Evolutionary conservation across 163 green algal genomes (phyloP), one percentile per base, ranked within the genome.

Genomic region (Prototheca wickerhamii): DNA sequence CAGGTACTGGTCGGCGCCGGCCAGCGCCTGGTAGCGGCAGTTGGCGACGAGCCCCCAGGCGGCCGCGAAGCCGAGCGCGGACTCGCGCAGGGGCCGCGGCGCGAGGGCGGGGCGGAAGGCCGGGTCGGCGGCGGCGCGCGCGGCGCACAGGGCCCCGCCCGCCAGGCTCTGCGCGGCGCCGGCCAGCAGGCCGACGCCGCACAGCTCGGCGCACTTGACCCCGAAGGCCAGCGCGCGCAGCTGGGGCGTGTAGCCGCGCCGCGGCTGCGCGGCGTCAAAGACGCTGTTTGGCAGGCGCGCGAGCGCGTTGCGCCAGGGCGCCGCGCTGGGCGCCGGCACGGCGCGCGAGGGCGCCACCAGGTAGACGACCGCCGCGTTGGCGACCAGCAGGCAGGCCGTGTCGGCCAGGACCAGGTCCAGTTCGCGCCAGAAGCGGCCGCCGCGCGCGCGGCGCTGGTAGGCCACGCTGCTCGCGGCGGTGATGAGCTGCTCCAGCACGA

Each of bases 321-420:
- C 28, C 4, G 33, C 54, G 3, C 4, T 40, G 42, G 18, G 31
- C 18, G 8, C 34, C n/a, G n/a, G 35, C 28, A 37, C 31, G 6
- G n/a, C 31, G 37, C 84, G 77, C 25, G 67, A 84, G 28, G 89
- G 91, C 5, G 91, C 79, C 40, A 95, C 63, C 37, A 91, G 73
- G 87, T 88, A 97, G 8, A 95, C 83, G 21, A 89, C 78, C 15
- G 83, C 76, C 2, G 74, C 78, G 51, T 89, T 95, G 35, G 86
- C 83, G 31, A 78, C 81, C 1, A 77, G 77, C 57, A 97, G 76
- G 44, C 82, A 84, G 0, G 92, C 26, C 10, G 85, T 86, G 81
- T 98, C 97, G 54, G 89, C 82, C 4, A 85, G 67, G 25, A 89
- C 91, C 26, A 96, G 68, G 76, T 97, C 93, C 46, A 93, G 82